Conservation (phyloP, 495 filamentous ascomycete species). For the Tuber aestivum region DNA sequence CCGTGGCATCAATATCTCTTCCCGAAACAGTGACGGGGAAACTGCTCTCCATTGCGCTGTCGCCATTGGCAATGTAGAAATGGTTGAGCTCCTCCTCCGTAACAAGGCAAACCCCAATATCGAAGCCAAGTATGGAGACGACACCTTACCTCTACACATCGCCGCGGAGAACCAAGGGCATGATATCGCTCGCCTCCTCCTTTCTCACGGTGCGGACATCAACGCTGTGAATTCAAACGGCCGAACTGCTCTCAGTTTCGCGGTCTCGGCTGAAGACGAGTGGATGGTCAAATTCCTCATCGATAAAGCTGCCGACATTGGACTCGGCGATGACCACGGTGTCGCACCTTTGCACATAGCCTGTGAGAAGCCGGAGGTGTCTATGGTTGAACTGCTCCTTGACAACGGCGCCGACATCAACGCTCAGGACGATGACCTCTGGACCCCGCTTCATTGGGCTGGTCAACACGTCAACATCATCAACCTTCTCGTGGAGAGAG, state of each 20-base stretch:
- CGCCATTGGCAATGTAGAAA: constrained; percentile 25
- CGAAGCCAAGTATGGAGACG: not conserved
- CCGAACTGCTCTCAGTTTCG: constrained; percentile 31
- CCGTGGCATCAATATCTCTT: constrained; percentile 46
- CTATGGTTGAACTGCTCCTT: not conserved
- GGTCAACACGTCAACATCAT: not conserved
- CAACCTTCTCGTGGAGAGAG: not conserved
- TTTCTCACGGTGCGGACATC: constrained; percentile 6
- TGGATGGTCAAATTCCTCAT: not conserved
- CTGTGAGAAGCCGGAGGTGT: not conserved
- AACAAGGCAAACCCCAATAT: constrained; percentile 36
- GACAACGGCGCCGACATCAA: not conserved
- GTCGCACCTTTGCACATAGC: not conserved
- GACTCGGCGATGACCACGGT: not conserved
- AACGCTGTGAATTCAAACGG: constrained; percentile 18
- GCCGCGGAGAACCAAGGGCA: not conserved
- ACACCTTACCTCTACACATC: not conserved
- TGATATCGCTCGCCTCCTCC: not conserved
- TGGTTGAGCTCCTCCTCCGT: constrained; percentile 41
- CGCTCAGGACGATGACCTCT: not conserved
- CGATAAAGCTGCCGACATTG: not conserved
- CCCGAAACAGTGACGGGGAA: constrained; percentile 40
- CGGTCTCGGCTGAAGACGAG: constrained; percentile 12
- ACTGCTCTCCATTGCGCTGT: constrained; percentile 46
- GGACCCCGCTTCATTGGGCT: not conserved